A percentile compares a stretch with the other conserved stretches of the same genome.
These are phyloP conservation scores for Pseudogymnoascus sp. DNA, from an alignment of 2,329 filamentous ascomycete genomes.

Conservation along the genomic window DNA sequence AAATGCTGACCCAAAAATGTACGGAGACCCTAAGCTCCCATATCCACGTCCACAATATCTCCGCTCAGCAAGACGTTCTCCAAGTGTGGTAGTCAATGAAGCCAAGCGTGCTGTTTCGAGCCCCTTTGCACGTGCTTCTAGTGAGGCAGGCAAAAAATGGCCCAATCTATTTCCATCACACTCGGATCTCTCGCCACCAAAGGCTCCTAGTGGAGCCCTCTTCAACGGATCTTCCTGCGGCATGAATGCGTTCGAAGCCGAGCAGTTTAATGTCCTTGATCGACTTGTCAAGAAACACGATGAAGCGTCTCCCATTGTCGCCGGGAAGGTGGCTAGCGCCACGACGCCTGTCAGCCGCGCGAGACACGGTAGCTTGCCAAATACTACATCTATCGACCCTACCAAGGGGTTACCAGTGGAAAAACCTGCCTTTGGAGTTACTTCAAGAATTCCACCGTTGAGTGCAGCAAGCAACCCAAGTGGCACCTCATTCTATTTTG, in stretches of 20 bases:
- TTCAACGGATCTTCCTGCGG: background rate
- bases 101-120: background rate
- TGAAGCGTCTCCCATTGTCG: background rate
- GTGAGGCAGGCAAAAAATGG: conserved; percentile 10
- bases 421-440: background rate
- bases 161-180: conserved; percentile 11
- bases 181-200: conserved; percentile 9
- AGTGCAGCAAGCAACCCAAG: background rate
- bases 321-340: background rate
- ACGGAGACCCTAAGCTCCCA: background rate
- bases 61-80: background rate
- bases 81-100: background rate
- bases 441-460: background rate
- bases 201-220: conserved; percentile 25
- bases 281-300: conserved; percentile 9
- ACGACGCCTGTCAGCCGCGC: background rate
- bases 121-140: conserved; percentile 1
- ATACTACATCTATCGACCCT: background rate
- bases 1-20: background rate
- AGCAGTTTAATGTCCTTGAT: conserved; percentile 11
- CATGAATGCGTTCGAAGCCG: conserved; percentile 15
- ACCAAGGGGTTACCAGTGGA: background rate
- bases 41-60: background rate
- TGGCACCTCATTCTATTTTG: background rate
- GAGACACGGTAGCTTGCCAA: background rate